Conservation (phyloP, 805 yeast genomes). For the Myxozyma udenii region DNA sequence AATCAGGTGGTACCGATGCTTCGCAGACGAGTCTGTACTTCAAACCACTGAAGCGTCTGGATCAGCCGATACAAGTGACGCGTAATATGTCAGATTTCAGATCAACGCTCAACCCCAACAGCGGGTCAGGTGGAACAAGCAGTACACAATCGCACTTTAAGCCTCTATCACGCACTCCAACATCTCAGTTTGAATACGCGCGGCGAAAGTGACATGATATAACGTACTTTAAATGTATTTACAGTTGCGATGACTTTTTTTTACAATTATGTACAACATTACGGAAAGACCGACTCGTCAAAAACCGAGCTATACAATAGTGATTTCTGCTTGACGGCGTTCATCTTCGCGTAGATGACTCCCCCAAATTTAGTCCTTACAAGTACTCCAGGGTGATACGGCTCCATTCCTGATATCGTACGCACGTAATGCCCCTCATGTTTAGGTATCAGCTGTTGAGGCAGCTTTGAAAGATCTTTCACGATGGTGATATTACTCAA, state of each 20-base stretch:
- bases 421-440: conserved; percentile 2
- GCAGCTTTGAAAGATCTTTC: background rate
- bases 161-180: too few species aligned
- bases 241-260: too few species aligned
- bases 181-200: too few species aligned
- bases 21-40: background rate
- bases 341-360: conserved; percentile 1
- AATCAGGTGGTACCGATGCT: background rate
- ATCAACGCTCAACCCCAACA: too few species aligned
- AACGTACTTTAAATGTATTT: too few species aligned
- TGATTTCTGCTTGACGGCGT: conserved; percentile 4
- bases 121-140: too few species aligned
- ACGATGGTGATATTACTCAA: conserved; percentile 4
- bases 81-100: too few species aligned
- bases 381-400: conserved; percentile 1
- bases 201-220: too few species aligned
- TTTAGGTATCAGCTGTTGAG: background rate
- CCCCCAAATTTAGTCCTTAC: conserved; percentile 4
- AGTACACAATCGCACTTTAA: too few species aligned
- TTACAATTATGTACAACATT: too few species aligned
- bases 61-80: too few species aligned
- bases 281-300: background rate
- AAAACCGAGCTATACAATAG: background rate
- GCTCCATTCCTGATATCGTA: background rate
- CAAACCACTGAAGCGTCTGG: background rate